phyloP scores from a whole-genome alignment of 306 rosid genomes.

The Cyamopsis tetragonoloba region DNA sequence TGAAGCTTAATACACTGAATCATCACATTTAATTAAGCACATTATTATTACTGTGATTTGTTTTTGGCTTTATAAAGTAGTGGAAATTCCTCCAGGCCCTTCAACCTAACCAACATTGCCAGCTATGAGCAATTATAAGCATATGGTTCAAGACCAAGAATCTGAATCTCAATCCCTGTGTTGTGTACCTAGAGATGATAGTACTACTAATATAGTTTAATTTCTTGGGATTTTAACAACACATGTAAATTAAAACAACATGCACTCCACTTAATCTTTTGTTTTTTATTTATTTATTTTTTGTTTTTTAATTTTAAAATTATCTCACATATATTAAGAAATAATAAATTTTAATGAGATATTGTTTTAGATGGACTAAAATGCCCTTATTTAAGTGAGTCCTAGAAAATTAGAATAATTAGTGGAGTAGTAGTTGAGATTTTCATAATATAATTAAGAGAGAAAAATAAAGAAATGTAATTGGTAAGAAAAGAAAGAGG shows the following conservation, averaged over 20 bases:
- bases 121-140: conserved; percentile 1
- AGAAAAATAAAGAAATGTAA: too few relatives aligned
- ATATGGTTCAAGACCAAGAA: background rate
- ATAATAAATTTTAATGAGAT: too few relatives aligned
- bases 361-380: too few relatives aligned
- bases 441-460: too few relatives aligned
- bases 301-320: too few relatives aligned
- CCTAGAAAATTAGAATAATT: too few relatives aligned
- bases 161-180: conserved; percentile 10
- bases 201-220: too few relatives aligned
- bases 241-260: conserved; percentile 8
- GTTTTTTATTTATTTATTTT: too few relatives aligned
- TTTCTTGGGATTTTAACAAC: conserved; percentile 24
- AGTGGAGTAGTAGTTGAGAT: too few relatives aligned
- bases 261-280: conserved; percentile 22
- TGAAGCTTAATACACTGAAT: conserved; percentile 16
- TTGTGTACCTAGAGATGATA: conserved; percentile 28
- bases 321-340: too few relatives aligned
- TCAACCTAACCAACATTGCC: background rate
- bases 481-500: too few relatives aligned
- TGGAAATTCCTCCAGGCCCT: background rate
- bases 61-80: background rate
- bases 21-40: conserved; percentile 8
- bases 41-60: background rate
- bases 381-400: too few relatives aligned